Conservation (phyloP, 1,139 yeast genomes). For the Candida glucosophila region DNA sequence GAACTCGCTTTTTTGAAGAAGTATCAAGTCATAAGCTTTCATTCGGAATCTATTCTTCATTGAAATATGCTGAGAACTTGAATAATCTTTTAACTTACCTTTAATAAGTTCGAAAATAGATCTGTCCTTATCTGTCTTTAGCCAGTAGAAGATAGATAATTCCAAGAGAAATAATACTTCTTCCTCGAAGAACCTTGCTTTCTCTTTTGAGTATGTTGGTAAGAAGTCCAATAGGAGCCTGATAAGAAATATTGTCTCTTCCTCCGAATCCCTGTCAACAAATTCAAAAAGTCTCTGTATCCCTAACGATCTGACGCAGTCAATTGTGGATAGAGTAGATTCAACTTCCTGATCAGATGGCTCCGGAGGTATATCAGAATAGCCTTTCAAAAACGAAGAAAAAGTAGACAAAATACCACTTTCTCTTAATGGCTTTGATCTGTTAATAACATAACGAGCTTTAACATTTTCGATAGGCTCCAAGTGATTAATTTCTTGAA, state of each 20-base stretch:
- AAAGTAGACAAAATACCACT: constrained; percentile 78
- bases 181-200: constrained; percentile 42
- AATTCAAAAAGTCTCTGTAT: constrained; percentile 42
- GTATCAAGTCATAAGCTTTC: constrained; percentile 32
- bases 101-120: constrained; percentile 19
- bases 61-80: no score
- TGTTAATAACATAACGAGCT: constrained; percentile 57
- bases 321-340: constrained; percentile 71
- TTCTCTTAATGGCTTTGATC: constrained; percentile 55
- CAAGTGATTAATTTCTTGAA: constrained; percentile 48
- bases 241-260: constrained; percentile 13
- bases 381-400: constrained; percentile 85
- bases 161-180: constrained; percentile 53
- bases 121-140: constrained; percentile 35
- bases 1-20: no score
- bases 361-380: constrained; percentile 78
- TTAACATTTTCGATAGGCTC: constrained; percentile 50
- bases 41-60: constrained; percentile 25
- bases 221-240: constrained; percentile 17
- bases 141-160: constrained; percentile 39
- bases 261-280: constrained; percentile 25
- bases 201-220: constrained; percentile 25
- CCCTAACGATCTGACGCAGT: constrained; percentile 67
- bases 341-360: constrained; percentile 92
- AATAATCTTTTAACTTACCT: constrained; percentile 12